Percentiles rank a stretch among this genome's conserved stretches.
phyloP scores from a whole-genome alignment of 2,329 filamentous ascomycete species.

The Pseudogymnoascus sp. region DNA sequence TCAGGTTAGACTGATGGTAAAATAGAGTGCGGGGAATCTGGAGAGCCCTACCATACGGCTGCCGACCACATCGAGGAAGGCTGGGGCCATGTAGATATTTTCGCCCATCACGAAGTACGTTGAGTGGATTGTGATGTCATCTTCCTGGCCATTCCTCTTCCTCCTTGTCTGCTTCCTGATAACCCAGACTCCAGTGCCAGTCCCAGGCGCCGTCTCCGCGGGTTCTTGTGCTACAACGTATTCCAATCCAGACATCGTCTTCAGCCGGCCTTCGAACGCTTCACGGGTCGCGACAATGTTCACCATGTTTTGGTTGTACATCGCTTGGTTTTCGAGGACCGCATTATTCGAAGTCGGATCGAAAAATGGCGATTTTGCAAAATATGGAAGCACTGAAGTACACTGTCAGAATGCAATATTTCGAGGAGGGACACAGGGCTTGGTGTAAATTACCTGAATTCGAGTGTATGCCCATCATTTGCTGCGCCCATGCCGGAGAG shows the following conservation, averaged over 20 bases:
- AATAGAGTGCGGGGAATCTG: conserved; percentile 8
- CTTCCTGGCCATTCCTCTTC: conserved; percentile 45
- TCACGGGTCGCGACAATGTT: conserved; percentile 51
- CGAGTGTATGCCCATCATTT: conserved; percentile 49
- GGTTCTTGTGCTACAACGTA: conserved; percentile 58
- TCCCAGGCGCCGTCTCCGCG: conserved; percentile 52
- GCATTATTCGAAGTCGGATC: conserved; percentile 60
- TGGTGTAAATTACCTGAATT: conserved; percentile 32
- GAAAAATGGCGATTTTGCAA: conserved; percentile 59
- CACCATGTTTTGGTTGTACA: conserved; percentile 51
- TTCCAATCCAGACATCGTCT: conserved; percentile 57
- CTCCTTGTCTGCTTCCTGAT: conserved; percentile 59
- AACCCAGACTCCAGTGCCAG: conserved; percentile 57
- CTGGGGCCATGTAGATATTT: conserved; percentile 59
- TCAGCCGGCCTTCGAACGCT: conserved; percentile 52
- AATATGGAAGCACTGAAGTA: conserved; percentile 51
- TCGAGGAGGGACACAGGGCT: background rate
- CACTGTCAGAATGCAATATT: background rate
- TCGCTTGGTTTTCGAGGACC: conserved; percentile 51
- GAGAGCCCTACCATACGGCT: conserved; percentile 45
- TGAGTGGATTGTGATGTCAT: conserved; percentile 50
- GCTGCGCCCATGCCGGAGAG: conserved; percentile 39
- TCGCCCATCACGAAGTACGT: conserved; percentile 58
- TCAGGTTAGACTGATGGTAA: conserved; percentile 8
- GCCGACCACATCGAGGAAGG: conserved; percentile 49